Evolutionary conservation across 768 basidiomycete species (phyloP), one percentile per base, ranked within the genome.

Genomic region (Aureoboletus auriporus): DNA sequence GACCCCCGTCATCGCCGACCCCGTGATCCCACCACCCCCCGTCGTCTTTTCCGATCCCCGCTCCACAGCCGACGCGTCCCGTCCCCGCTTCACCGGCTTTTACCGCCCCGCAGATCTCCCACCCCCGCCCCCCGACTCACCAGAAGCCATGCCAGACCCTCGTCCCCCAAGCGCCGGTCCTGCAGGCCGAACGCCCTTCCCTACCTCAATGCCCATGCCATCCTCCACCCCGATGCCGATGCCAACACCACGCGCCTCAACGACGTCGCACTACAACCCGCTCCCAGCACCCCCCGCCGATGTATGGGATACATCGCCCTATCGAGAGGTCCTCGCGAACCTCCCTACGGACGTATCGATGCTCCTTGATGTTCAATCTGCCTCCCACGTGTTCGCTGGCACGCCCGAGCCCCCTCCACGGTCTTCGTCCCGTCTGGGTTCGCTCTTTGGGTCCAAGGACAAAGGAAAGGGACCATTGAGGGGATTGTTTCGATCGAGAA

Each of bases 271-370:
- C 20, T 23, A 23, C 14, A 85, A 89, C 59, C 85, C 84, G 5
- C 77, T 89, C 8, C 87, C 87, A 0, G 50, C 61, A 3, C 84
- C 79, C 0, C 87, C 87, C 0, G 66, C 67, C 28, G 79, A 87
- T 58, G 46, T 88, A 8, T 84, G 82, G 62, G 72, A 76, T 11
- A 65, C 67, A 26, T 71, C 81, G 0, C 82, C 82, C 0, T 85
- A 85, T 61, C 75, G 76, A 44, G 64, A 69, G 1, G 62, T 86
- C 1, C 68, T 84, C 6, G 46, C 53, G 12, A 73, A 74, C 45
- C 75, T 84, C 14, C 80, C 78, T 1, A 69, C 72, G 38, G 75
- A 76, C 2, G 41, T 67, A 70, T 5, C 60, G 0, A 44, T 47
- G 3, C 45, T 62, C 8, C 40, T 58, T 8, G 59, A 57, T 38